Percentiles rank a stretch among this genome's conserved stretches.
These are phyloP conservation scores for Telfairia occidentalis DNA, from an alignment of 331 rosid species.

Conservation along the genomic window DNA sequence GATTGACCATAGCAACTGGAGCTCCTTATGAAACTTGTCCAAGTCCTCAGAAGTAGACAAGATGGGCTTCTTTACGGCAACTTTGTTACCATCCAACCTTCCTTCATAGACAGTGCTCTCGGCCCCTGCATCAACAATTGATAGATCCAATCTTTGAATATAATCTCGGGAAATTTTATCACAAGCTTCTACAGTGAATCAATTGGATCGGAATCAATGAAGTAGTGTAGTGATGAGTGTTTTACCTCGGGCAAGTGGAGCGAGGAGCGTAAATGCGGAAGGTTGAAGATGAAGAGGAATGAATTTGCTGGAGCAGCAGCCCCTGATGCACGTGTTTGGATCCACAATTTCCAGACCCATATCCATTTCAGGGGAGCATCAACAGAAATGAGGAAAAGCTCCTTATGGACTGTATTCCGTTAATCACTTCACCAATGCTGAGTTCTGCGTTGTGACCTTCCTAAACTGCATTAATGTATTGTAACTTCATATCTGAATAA, in stretches of 20 bases:
- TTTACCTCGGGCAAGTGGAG: slow-evolving; percentile 76
- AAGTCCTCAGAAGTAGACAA: slow-evolving; percentile 68
- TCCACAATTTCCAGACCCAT: slow-evolving; percentile 47
- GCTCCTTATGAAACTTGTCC: slow-evolving; percentile 69
- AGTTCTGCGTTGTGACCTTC: no score
- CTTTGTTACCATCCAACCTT: slow-evolving; percentile 48
- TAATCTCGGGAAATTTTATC: background rate
- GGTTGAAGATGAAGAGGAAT: slow-evolving; percentile 82
- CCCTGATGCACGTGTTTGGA: slow-evolving; percentile 74
- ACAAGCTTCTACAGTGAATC: background rate
- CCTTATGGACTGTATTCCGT: background rate
- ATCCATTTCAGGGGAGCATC: background rate
- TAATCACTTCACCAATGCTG: no score
- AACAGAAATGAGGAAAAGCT: background rate
- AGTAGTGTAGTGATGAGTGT: background rate
- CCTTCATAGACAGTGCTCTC: slow-evolving; percentile 86
- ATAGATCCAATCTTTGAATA: background rate
- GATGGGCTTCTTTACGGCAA: slow-evolving; percentile 81
- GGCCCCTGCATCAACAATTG: slow-evolving; percentile 40
- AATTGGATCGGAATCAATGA: background rate
- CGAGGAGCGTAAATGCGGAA: slow-evolving; percentile 61
- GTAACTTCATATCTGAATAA: no score
- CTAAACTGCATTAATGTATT: no score
- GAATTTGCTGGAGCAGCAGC: slow-evolving; percentile 61
- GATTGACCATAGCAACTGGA: slow-evolving; percentile 65